Base-by-base conservation (phyloP, 2,329 filamentous ascomycete species). In the Pseudogymnoascus sp. region DNA sequence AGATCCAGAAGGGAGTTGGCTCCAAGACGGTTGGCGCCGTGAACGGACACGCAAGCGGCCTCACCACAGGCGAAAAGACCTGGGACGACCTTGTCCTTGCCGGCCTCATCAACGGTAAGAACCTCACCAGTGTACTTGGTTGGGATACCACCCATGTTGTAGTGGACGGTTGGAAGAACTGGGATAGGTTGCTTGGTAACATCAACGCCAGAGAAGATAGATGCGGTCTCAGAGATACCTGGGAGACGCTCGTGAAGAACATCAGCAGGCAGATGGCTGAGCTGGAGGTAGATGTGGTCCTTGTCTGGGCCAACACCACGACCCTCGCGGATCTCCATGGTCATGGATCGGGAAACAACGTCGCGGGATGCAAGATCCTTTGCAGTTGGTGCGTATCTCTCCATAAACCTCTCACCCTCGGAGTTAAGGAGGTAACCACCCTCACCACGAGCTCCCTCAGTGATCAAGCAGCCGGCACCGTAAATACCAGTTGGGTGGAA, bases 401-500 rank as follows among this genome's bases (percentile, higher is more conserved):
- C 93, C 93, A 99, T 99, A 81, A 99, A 99, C 73, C 93, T 90
- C 82, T 98, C 95, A 81, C 93, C 93, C 83, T 98, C 90, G 5
- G 90, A 92, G 86, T 99, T 99, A 70, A 98, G 85, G 61, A 99
- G 86, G 78, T 97, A 98, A 74, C 93, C 93, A 84, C 93, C 93
- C 84, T 98, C 95, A 82, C 95, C 95, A 84, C 95, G 91, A 71
- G 93, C 91, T 72, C 93, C 93, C 81, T 99, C 93, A 11, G 95
- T 98, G 75, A 99, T 99, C 84, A 99, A 82, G 79, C 93, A 96
- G 69, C 93, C 93, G 73, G 93, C 95, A 73, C 95, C 95, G 78
- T 99, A 99, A 80, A 99, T 98, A 86, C 93, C 93, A 69, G 93
- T 97, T 63, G 93, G 93, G 78, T 99, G 93, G 86, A 99, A 99